A percentile compares a stretch with the other conserved stretches of the same genome.
These are phyloP conservation scores for Trichoderma brevicompactum DNA, from an alignment of 2,329 filamentous ascomycete species.

Conservation along the genomic window DNA sequence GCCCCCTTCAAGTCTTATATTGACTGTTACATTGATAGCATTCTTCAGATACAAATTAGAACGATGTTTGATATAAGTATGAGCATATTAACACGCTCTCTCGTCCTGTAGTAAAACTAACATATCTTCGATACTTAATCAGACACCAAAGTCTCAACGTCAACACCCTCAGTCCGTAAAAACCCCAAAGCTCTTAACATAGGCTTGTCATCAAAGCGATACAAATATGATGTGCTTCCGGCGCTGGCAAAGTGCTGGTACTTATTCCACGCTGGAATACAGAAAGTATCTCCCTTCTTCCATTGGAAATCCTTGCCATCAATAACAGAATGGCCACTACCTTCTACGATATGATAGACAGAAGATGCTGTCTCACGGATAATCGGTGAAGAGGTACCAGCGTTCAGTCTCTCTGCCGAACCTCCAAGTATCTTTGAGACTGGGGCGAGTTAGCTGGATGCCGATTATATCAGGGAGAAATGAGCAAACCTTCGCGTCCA, in stretches of 20 bases:
- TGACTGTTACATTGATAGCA: no score
- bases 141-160: conserved; percentile 46
- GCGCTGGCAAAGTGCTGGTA: conserved; percentile 52
- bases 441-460: background rate
- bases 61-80: no score
- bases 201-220: conserved; percentile 59
- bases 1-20: no score
- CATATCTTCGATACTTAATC: background rate
- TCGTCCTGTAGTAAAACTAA: background rate
- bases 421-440: conserved; percentile 50
- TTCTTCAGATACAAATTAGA: no score
- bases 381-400: conserved; percentile 42
- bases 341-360: conserved; percentile 58
- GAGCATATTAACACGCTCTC: no score
- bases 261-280: conserved; percentile 55
- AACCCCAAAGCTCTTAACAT: conserved; percentile 58
- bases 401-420: conserved; percentile 50
- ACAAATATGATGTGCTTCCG: conserved; percentile 51
- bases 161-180: conserved; percentile 47
- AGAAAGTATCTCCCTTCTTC: conserved; percentile 59
- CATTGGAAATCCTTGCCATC: conserved; percentile 46
- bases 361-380: conserved; percentile 56
- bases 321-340: conserved; percentile 48
- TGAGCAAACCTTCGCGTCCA: conserved; percentile 39
- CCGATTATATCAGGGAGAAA: no score